phyloP scores from a whole-genome alignment of 306 rosid species.

The Lablab purpureus region DNA sequence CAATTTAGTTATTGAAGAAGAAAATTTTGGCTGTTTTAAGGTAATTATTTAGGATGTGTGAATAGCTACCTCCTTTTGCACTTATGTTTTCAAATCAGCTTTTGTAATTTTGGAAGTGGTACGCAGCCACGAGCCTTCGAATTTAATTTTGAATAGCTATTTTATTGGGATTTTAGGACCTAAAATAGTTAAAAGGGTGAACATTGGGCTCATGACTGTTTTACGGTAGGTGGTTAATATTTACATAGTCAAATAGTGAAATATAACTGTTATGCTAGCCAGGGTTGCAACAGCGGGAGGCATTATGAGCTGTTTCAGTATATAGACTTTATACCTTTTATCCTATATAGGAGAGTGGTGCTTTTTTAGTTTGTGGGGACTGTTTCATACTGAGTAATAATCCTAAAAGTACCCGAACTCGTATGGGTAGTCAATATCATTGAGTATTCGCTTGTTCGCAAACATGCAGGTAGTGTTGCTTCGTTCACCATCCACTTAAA shows the following conservation, averaged over 20 bases:
- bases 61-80: slow-evolving; percentile 15
- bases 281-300: slow-evolving; percentile 76
- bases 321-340: background rate
- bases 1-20: slow-evolving; percentile 36
- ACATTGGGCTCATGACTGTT: background rate
- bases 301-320: background rate
- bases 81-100: slow-evolving; percentile 9
- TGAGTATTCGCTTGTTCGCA: slow-evolving; percentile 71
- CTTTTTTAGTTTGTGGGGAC: background rate
- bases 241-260: slow-evolving; percentile 78
- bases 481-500: slow-evolving; percentile 76
- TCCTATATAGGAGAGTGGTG: no score
- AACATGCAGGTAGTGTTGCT: slow-evolving; percentile 78
- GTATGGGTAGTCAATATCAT: slow-evolving; percentile 70
- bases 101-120: slow-evolving; percentile 37
- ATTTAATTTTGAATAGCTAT: slow-evolving; percentile 21
- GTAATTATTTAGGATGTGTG: slow-evolving; percentile 42
- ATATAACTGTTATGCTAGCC: slow-evolving; percentile 76
- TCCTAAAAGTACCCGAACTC: slow-evolving; percentile 60
- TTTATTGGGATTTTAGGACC: background rate
- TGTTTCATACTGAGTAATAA: no score
- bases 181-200: background rate
- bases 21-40: slow-evolving; percentile 36
- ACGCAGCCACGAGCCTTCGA: slow-evolving; percentile 15
- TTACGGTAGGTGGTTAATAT: background rate